Evolutionary conservation across 2,329 filamentous ascomycete species (phyloP).

Genomic region (Periconia macrospinosa): DNA sequence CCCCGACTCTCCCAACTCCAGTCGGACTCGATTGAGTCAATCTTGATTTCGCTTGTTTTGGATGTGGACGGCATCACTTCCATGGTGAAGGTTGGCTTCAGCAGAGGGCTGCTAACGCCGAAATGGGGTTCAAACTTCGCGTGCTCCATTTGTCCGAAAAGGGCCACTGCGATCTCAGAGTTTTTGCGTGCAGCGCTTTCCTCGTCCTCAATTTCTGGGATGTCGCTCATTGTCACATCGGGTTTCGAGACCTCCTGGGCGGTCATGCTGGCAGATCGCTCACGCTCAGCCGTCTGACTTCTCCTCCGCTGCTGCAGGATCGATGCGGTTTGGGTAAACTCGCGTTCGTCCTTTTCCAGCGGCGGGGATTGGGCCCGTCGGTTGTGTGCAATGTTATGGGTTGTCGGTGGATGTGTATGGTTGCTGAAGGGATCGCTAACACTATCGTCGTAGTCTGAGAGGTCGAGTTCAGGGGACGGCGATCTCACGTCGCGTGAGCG

Average conservation of each 20-base stretch:
- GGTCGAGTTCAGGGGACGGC: conserved; percentile 88
- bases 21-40: conserved; percentile 35
- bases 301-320: conserved; percentile 67
- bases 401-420: conserved; percentile 45
- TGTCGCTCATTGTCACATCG: conserved; percentile 42
- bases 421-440: conserved; percentile 60
- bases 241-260: conserved; percentile 34
- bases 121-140: conserved; percentile 41
- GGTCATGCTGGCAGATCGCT: conserved; percentile 43
- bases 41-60: conserved; percentile 37
- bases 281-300: conserved; percentile 47
- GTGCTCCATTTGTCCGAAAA: conserved; percentile 52
- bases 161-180: conserved; percentile 50
- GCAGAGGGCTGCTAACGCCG: conserved; percentile 48
- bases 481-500: conserved; percentile 69
- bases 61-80: conserved; percentile 35
- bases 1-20: conserved; percentile 59
- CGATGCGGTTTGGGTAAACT: conserved; percentile 94
- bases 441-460: conserved; percentile 84
- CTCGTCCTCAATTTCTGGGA: conserved; percentile 47
- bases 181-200: conserved; percentile 55
- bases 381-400: conserved; percentile 56
- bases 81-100: conserved; percentile 43
- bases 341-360: conserved; percentile 90
- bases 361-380: conserved; percentile 81